Percentiles rank a stretch among this genome's conserved stretches.
These are phyloP conservation scores for Puccinellia tenuiflora DNA, from an alignment of 176 grass and related monocot genomes.

Conservation along the genomic window DNA sequence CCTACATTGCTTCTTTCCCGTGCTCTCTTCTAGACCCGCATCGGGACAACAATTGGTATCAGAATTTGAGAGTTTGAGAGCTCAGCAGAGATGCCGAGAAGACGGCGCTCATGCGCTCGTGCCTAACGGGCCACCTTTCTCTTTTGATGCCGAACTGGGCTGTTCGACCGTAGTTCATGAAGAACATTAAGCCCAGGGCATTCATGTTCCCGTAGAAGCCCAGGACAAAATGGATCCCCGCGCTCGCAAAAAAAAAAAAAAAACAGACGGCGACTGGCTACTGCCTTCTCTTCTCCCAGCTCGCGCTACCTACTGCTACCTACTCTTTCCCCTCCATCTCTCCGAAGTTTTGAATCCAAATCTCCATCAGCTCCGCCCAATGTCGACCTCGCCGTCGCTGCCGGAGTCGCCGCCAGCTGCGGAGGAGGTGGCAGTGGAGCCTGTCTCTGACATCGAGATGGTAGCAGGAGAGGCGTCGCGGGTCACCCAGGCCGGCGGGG, in stretches of 20 bases:
- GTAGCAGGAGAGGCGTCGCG: not conserved
- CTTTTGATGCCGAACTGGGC: not conserved
- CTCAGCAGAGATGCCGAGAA: no score
- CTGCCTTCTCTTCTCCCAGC: not conserved
- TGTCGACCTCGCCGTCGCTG: not conserved
- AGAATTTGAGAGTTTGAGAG: no score
- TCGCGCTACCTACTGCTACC: constrained; percentile 3
- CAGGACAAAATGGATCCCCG: not conserved
- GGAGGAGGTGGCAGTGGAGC: not conserved
- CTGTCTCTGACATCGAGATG: not conserved
- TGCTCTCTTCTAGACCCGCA: no score
- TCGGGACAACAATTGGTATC: no score
- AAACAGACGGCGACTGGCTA: not conserved
- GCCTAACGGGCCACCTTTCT: not conserved
- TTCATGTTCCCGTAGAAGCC: not conserved
- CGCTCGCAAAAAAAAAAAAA: not conserved
- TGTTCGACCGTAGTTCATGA: not conserved
- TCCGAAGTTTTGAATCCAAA: not conserved
- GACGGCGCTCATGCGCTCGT: no score
- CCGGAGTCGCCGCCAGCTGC: not conserved
- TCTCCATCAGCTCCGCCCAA: not conserved
- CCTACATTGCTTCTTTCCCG: no score
- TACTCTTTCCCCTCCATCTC: not conserved
- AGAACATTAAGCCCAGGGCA: not conserved
- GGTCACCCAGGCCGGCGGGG: not conserved